phyloP scores from a whole-genome alignment of 2,329 filamentous ascomycete species.

The Teratosphaeria epicoccoides region DNA sequence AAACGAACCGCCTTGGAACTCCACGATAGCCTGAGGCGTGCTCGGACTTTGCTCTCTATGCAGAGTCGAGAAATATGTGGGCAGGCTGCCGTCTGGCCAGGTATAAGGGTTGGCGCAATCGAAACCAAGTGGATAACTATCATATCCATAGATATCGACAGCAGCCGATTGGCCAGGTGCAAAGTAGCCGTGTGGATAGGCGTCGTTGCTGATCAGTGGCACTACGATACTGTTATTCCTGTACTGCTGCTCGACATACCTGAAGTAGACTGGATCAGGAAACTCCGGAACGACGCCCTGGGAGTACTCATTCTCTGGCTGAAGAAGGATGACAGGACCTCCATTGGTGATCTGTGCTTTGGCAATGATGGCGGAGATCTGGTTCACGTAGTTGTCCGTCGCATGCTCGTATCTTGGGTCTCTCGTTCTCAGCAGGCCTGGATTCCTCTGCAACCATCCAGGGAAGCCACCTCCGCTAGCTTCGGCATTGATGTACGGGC shows the following conservation, averaged over 20 bases:
- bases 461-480: slow-evolving; percentile 67
- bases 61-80: slow-evolving; percentile 43
- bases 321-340: slow-evolving; percentile 66
- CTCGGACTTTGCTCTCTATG: slow-evolving; percentile 53
- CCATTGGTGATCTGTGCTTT: slow-evolving; percentile 72
- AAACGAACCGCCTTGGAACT: slow-evolving; percentile 45
- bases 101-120: slow-evolving; percentile 50
- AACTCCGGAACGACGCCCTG: slow-evolving; percentile 42
- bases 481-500: slow-evolving; percentile 60
- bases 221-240: slow-evolving; percentile 59
- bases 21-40: slow-evolving; percentile 55
- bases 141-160: slow-evolving; percentile 55
- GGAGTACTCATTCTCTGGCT: slow-evolving; percentile 75
- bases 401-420: slow-evolving; percentile 53
- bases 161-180: slow-evolving; percentile 49
- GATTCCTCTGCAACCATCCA: slow-evolving; percentile 64
- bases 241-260: slow-evolving; percentile 59
- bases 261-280: slow-evolving; percentile 58
- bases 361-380: slow-evolving; percentile 57
- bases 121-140: slow-evolving; percentile 51
- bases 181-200: slow-evolving; percentile 48
- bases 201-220: slow-evolving; percentile 67
- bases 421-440: slow-evolving; percentile 52
- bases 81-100: slow-evolving; percentile 50
- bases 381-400: slow-evolving; percentile 55